Base-by-base conservation (phyloP, 2,329 filamentous ascomycete genomes). In the Paecilomyces sp. region DNA sequence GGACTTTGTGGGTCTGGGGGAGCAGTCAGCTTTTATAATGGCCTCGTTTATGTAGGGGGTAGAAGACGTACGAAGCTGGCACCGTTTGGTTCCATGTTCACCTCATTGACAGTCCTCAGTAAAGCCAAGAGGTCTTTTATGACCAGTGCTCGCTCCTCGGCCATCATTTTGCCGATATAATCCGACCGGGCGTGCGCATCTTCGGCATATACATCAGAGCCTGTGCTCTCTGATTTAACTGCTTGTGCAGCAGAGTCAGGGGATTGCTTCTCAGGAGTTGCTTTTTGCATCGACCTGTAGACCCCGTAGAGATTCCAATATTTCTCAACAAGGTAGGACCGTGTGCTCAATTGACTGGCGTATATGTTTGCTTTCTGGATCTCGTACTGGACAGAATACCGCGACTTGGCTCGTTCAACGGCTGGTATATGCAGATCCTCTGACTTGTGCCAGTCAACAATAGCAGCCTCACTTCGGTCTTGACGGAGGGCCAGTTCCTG, bases 321-420 rank as follows among this genome's bases (percentile, higher is more conserved):
- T 64, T 92, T 88, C 71, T 96, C 91, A 0, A 95, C 90, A 59
- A 93, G 86, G 71, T 91, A 92, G 0, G 90, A 93, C 25, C 92
- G 83, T 0, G 91, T 95, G 2, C 88, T 87, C 9, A 96, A 79
- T 67, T 92, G 88, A 5, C 88, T 93, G 1, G 88, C 86, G 69
- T 93, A 91, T 47, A 96, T 90, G 71, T 96, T 96, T 6, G 91
- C 90, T 71, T 95, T 96, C 71, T 96, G 91, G 31, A 96, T 94
- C 74, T 96, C 92, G 65, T 88, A 91, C 70, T 94, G 90, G 3
- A 92, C 77, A 4, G 68, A 64, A 11, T 71, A 72, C 30, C 68
- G 68, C 56, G 71, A 66, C 22, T 63, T 66, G 15, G 65, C 47
- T 9, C 65, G 63, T 11, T 66, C 63, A 15, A 69, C 68, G 41